phyloP scores from a whole-genome alignment of 495 filamentous ascomycete genomes.

The Alectoria sarmentosa region DNA sequence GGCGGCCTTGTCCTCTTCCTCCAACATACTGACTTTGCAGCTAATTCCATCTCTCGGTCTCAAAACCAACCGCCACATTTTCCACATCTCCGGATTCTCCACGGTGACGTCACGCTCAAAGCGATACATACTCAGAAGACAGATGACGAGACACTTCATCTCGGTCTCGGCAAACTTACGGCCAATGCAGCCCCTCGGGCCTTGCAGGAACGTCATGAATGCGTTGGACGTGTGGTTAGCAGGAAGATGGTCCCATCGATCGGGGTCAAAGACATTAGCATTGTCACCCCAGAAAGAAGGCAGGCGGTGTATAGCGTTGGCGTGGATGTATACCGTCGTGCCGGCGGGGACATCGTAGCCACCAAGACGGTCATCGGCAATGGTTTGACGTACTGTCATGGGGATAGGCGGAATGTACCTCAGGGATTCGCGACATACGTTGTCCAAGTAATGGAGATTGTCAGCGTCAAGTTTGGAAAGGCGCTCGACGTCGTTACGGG shows the following conservation, averaged over 20 bases:
- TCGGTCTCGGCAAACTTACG: constrained; percentile 30
- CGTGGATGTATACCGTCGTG: constrained; percentile 24
- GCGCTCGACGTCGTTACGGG: constrained; percentile 16
- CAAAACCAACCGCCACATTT: constrained; percentile 48
- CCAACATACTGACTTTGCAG: constrained; percentile 33
- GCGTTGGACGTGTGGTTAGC: constrained; percentile 23
- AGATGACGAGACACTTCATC: constrained; percentile 29
- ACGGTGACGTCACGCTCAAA: constrained; percentile 32
- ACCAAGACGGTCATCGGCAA: constrained; percentile 22
- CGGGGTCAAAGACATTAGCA: constrained; percentile 36
- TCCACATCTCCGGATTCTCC: constrained; percentile 44
- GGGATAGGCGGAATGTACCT: constrained; percentile 42
- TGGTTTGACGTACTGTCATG: constrained; percentile 30
- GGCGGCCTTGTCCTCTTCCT: constrained; percentile 20
- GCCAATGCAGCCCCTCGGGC: constrained; percentile 29
- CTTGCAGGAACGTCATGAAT: constrained; percentile 30
- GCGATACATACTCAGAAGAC: constrained; percentile 26
- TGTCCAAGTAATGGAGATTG: constrained; percentile 40
- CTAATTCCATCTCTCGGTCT: constrained; percentile 44
- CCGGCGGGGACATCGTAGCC: constrained; percentile 26
- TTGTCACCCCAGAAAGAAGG: constrained; percentile 47
- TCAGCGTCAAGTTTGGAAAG: constrained; percentile 24
- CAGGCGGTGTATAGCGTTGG: constrained; percentile 29
- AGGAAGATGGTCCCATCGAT: constrained; percentile 28
- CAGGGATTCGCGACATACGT: constrained; percentile 44